Conservation (phyloP, 371 early-diverging fungal genomes). For the Entomophthora muscae region DNA sequence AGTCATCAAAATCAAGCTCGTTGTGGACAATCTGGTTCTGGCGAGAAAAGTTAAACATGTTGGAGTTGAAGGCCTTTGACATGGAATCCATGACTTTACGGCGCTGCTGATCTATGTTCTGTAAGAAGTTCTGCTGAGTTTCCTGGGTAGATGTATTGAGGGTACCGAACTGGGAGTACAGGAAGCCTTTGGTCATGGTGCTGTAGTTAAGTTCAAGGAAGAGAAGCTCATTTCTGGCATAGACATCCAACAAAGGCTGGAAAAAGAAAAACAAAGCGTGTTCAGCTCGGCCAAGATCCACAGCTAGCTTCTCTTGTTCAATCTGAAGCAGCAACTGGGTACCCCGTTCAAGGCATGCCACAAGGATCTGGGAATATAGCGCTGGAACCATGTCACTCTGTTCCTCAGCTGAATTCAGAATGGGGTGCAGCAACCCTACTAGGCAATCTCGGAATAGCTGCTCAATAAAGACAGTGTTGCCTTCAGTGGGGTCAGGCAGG, state of each 20-base stretch:
- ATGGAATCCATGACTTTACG: neutral
- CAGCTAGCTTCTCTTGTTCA: neutral
- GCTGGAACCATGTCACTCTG: constrained; percentile 4
- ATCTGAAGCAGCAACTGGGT: neutral
- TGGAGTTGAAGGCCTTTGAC: neutral
- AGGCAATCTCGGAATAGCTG: neutral
- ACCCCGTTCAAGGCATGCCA: neutral
- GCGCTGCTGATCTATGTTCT: neutral
- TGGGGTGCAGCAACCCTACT: neutral
- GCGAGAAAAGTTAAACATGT: neutral
- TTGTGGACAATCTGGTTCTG: neutral
- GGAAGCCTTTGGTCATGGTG: constrained; percentile 1
- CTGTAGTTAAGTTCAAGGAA: neutral
- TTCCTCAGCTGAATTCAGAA: constrained; percentile 2
- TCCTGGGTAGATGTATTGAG: neutral
- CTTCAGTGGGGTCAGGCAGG: neutral
- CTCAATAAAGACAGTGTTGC: constrained; percentile 3
- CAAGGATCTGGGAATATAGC: neutral
- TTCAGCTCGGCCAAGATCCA: neutral
- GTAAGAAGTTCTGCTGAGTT: neutral
- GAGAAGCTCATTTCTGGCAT: neutral
- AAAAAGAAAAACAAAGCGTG: neutral
- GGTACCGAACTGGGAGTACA: neutral
- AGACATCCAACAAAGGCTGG: neutral
- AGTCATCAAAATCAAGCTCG: neutral